Conservation (phyloP, 805 yeast genomes). For the Saturnispora bothae region DNA sequence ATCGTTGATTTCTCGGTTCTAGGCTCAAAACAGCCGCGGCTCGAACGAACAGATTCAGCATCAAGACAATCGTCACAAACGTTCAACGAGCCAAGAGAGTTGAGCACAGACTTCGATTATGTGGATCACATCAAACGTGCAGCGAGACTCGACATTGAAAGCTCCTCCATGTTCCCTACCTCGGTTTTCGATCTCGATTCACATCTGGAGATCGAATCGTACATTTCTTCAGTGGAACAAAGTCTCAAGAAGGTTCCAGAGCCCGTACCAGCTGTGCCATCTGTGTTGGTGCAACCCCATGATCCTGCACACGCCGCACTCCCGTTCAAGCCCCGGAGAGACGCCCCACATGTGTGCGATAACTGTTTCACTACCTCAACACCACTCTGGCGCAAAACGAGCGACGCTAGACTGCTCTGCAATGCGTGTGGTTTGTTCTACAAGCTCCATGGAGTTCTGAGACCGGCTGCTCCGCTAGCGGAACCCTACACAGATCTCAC, state of each 20-base stretch:
- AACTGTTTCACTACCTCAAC: conserved; percentile 89
- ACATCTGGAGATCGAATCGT: background rate
- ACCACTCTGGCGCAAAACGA: conserved; percentile 83
- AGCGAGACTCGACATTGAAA: conserved; percentile 26
- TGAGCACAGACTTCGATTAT: conserved; percentile 22
- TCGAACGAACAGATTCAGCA: conserved; percentile 1
- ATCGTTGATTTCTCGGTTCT: conserved; percentile 6
- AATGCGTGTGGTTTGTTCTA: conserved; percentile 89
- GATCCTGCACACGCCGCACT: conserved; percentile 7
- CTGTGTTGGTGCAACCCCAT: conserved; percentile 18
- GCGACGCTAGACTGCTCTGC: conserved; percentile 74
- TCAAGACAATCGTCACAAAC: background rate
- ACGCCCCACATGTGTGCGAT: conserved; percentile 39
- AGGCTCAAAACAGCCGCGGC: conserved; percentile 4
- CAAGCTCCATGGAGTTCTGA: conserved; percentile 64
- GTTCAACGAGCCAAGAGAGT: background rate
- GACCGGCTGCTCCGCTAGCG: conserved; percentile 22
- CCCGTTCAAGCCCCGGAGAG: conserved; percentile 21
- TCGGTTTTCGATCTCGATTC: background rate
- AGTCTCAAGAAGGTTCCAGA: background rate
- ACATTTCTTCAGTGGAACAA: background rate
- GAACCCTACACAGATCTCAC: too few species aligned
- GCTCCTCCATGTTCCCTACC: background rate
- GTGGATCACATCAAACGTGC: conserved; percentile 29
- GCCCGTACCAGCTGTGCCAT: conserved; percentile 8